Evolutionary conservation across 2,329 filamentous ascomycete species (phyloP).

Genomic region (Xylariaceae sp.): DNA sequence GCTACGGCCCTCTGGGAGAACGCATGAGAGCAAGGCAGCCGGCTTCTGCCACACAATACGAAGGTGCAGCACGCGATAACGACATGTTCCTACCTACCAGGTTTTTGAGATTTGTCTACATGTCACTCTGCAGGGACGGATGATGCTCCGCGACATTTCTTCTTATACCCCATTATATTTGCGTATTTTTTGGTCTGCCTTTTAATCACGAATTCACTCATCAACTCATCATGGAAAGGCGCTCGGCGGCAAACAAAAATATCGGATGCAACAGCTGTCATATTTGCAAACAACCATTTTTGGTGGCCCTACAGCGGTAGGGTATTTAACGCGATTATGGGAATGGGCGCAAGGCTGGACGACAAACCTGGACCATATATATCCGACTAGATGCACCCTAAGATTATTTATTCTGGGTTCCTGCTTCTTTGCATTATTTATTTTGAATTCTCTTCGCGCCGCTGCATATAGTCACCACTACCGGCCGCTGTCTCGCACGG

Average conservation of each 20-base stretch:
- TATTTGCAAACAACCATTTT: neutral
- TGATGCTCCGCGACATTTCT: slow-evolving; percentile 9
- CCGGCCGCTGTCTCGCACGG: too few species aligned
- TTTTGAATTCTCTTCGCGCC: too few species aligned
- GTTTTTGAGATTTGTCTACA: slow-evolving; percentile 11
- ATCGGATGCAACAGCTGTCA: slow-evolving; percentile 7
- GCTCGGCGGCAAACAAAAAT: slow-evolving; percentile 15
- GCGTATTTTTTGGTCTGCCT: slow-evolving; percentile 17
- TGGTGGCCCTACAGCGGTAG: slow-evolving; percentile 2
- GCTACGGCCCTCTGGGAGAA: slow-evolving; percentile 32
- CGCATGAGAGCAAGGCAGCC: slow-evolving; percentile 2
- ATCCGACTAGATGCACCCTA: too few species aligned
- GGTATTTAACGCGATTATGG: neutral
- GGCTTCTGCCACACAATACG: neutral
- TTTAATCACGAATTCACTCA: slow-evolving; percentile 12
- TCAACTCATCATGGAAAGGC: slow-evolving; percentile 12
- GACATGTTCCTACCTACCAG: slow-evolving; percentile 12
- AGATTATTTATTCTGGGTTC: too few species aligned
- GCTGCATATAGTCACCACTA: too few species aligned
- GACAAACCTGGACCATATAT: too few species aligned
- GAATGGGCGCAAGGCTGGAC: neutral
- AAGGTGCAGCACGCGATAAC: neutral
- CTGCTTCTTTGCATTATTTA: too few species aligned
- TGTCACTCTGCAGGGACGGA: slow-evolving; percentile 16
- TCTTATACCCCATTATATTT: slow-evolving; percentile 18